phyloP scores from a whole-genome alignment of 2,329 filamentous ascomycete genomes.

The Diplodia mutila region DNA sequence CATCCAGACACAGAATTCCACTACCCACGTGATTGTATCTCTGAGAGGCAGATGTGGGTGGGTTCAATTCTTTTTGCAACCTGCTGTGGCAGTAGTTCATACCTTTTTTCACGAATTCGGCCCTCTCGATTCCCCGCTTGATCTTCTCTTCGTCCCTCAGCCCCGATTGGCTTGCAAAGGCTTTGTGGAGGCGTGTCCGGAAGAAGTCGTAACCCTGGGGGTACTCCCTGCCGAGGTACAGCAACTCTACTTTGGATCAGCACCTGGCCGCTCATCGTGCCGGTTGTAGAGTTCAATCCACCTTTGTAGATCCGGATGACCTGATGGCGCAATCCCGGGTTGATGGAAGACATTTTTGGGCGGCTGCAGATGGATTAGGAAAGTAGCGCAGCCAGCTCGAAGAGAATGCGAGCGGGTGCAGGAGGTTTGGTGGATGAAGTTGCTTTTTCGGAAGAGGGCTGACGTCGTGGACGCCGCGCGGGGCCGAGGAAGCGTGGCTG shows the following conservation, averaged over 20 bases:
- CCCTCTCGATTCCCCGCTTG: slow-evolving; percentile 71
- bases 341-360: slow-evolving; percentile 6
- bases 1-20: too few species aligned
- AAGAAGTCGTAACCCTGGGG: slow-evolving; percentile 85
- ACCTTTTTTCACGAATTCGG: slow-evolving; percentile 93
- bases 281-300: slow-evolving; percentile 40
- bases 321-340: slow-evolving; percentile 64
- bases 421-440: neutral
- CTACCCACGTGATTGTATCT: neutral
- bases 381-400: neutral
- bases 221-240: slow-evolving; percentile 84
- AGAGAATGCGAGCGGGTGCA: neutral
- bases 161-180: slow-evolving; percentile 76
- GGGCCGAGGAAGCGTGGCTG: slow-evolving; percentile 15
- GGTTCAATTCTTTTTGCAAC: too few species aligned
- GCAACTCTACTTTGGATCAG: slow-evolving; percentile 65
- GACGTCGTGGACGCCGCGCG: slow-evolving; percentile 18
- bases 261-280: neutral
- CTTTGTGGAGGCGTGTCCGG: slow-evolving; percentile 76
- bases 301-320: slow-evolving; percentile 91
- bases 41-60: neutral
- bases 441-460: slow-evolving; percentile 18
- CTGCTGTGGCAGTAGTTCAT: slow-evolving; percentile 15
- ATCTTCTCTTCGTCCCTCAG: slow-evolving; percentile 77
- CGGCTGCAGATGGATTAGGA: neutral